Evolutionary conservation across 2,329 filamentous ascomycete genomes (phyloP).

Genomic region (Phaeosphaeria sp.): DNA sequence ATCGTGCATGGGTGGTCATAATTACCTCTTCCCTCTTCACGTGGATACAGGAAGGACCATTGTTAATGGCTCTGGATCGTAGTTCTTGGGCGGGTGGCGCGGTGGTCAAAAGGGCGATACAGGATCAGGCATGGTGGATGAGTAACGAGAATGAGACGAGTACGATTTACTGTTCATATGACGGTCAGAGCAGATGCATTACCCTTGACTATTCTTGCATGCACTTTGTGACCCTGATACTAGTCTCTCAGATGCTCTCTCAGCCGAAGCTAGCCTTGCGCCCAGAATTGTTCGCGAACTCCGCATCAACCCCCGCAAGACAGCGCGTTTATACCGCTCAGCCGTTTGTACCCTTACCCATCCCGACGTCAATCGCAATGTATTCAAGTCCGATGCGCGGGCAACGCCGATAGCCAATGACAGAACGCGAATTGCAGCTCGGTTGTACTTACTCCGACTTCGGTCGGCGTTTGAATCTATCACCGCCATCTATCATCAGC

Average conservation of each 20-base stretch:
- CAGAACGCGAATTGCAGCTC: not conserved
- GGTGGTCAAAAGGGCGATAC: not conserved
- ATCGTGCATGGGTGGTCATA: not conserved
- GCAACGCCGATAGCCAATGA: not conserved
- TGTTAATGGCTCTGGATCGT: not conserved
- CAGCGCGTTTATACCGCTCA: not conserved
- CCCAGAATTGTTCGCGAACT: not conserved
- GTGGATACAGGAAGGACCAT: not conserved
- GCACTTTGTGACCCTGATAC: no score
- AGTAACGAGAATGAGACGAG: constrained; percentile 1
- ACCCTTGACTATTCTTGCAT: not conserved
- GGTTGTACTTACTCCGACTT: constrained; percentile 22
- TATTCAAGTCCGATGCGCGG: not conserved
- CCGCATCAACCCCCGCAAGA: not conserved
- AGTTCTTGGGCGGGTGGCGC: not conserved
- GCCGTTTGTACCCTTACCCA: constrained; percentile 5
- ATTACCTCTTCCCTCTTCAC: not conserved
- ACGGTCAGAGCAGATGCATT: no score
- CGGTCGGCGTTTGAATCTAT: constrained; percentile 19
- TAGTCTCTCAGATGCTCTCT: not conserved
- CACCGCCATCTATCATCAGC: constrained; percentile 3
- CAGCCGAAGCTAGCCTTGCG: constrained; percentile 9
- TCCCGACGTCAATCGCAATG: not conserved
- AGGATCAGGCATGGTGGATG: not conserved
- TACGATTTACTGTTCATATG: not conserved